Evolutionary conservation across 805 yeast species (phyloP).

Genomic region (Saturnispora mendoncae): DNA sequence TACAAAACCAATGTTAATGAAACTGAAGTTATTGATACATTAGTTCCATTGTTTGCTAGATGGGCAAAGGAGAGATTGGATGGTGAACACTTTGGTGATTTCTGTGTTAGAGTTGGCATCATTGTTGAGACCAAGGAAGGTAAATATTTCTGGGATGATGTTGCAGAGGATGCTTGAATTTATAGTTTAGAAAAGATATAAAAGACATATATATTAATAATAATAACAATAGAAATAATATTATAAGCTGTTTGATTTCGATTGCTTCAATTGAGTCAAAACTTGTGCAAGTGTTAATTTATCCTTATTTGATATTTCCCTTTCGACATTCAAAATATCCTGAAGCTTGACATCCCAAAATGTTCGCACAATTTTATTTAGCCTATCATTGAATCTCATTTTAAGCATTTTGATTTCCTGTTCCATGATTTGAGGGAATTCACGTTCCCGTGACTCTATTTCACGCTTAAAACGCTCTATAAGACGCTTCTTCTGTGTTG

Average conservation of each 20-base stretch:
- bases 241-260: neutral
- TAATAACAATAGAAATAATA: neutral
- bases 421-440: conserved; percentile 15
- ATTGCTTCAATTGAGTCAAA: conserved; percentile 19
- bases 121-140: conserved; percentile 87
- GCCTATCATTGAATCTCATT: conserved; percentile 32
- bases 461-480: conserved; percentile 24
- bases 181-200: too few species aligned
- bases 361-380: conserved; percentile 39
- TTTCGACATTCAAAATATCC: conserved; percentile 37
- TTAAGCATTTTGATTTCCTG: conserved; percentile 22
- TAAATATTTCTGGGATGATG: conserved; percentile 87
- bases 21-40: conserved; percentile 68
- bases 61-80: conserved; percentile 90
- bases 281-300: conserved; percentile 24
- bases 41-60: conserved; percentile 82
- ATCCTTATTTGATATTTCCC: conserved; percentile 28
- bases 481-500: conserved; percentile 31
- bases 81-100: conserved; percentile 94
- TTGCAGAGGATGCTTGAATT: conserved; percentile 51
- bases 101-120: conserved; percentile 76
- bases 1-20: conserved; percentile 84
- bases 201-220: neutral
- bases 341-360: conserved; percentile 40
- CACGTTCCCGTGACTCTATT: conserved; percentile 14